Base-by-base conservation (phyloP, 2,329 filamentous ascomycete genomes). In the Blastomyces emzantsi region DNA sequence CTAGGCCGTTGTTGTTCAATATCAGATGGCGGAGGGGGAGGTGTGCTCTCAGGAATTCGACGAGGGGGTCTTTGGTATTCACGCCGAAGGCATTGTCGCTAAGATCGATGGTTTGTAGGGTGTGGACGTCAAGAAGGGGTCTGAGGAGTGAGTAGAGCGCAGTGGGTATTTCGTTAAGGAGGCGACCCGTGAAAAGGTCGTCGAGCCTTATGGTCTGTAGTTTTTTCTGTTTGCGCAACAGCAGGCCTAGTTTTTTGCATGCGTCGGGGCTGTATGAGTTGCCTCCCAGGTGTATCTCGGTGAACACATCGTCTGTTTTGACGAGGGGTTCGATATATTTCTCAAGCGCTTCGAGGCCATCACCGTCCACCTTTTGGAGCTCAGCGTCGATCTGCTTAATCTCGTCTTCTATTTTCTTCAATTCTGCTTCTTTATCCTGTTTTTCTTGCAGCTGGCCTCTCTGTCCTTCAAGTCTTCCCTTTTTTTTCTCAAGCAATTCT, bases 11-110 rank as follows among this genome's bases (percentile, higher is more conserved):
- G 83, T 99, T 99, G 83, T 97, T 97, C 64, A 99, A 86, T 77
- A 95, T 91, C 36, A 99, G 85, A 77, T 97, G 92, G 77, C 92
- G 92, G 52, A 99, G 87, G 2, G 94, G 93, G 2, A 90, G 86
- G 78, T 97, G 93, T 64, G 87, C 84, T 63, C 90, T 87, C 66
- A 99, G 86, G 80, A 99, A 99, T 65, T 90, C 90, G 69, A 96
- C 90, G 59, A 99, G 85, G 11, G 93, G 94, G 45, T 90, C 92
- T 76, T 95, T 90, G 19, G 91, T 96, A 78, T 96, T 97, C 66
- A 97, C 86, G 63, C 94, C 94, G 72, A 99, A 99, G 56, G 94
- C 94, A 77, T 99, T 99, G 78, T 99, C 94, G 78, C 93, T 96
- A 51, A 99, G 84, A 77, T 97, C 95, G 78, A 99, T 85, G 39